phyloP scores from a whole-genome alignment of 2,329 filamentous ascomycete species.

The Aspergillus sojae region DNA sequence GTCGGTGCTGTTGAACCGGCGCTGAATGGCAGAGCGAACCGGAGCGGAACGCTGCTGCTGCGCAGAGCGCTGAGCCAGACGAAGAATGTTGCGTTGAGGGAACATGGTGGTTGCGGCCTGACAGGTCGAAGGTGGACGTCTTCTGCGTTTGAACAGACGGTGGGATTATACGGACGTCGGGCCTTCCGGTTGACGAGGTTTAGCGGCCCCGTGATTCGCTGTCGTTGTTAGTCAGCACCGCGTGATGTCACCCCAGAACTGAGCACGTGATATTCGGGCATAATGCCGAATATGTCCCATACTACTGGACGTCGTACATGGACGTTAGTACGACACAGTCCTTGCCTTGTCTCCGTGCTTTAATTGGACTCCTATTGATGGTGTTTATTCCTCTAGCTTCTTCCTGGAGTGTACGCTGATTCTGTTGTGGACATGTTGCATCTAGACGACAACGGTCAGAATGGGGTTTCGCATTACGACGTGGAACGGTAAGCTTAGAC shows the following conservation, averaged over 20 bases:
- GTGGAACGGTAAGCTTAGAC: conserved; percentile 70
- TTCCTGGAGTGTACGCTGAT: neutral
- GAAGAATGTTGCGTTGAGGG: conserved; percentile 63
- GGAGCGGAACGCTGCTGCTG: conserved; percentile 60
- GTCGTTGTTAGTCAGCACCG: conserved; percentile 21
- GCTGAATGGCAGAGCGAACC: conserved; percentile 63
- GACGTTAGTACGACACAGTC: neutral
- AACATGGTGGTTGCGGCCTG: conserved; percentile 57
- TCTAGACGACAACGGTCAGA: conserved; percentile 26
- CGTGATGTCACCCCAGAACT: conserved; percentile 28
- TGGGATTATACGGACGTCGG: conserved; percentile 30
- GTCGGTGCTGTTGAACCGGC: conserved; percentile 69
- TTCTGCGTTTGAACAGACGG: conserved; percentile 20
- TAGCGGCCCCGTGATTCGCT: conserved; percentile 36
- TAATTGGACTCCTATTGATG: neutral
- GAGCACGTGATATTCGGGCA: conserved; percentile 20
- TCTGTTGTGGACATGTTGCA: conserved; percentile 17
- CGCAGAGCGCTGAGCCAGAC: conserved; percentile 64
- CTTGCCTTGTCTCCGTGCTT: neutral
- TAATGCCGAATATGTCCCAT: neutral
- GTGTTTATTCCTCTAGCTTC: neutral
- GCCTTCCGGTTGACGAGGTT: conserved; percentile 27
- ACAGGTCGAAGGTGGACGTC: conserved; percentile 27
- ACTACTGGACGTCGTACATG: neutral
- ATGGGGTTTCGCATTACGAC: conserved; percentile 82